Evolutionary conservation across 164 flowering plant species (phyloP).

Genomic region (Platanus orientalis): DNA sequence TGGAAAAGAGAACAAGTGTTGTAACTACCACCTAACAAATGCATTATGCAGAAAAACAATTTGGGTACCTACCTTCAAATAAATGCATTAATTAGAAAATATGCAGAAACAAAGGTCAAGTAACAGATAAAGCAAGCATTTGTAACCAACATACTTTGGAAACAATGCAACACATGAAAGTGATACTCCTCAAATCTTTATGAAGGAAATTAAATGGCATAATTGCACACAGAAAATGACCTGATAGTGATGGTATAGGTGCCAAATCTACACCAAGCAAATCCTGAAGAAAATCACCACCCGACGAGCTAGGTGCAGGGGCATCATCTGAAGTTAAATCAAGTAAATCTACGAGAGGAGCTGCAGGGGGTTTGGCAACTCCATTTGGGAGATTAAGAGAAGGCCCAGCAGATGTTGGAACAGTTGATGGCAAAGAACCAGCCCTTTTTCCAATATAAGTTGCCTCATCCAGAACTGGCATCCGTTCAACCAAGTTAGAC

Average conservation of each 20-base stretch:
- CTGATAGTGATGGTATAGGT: slow-evolving; percentile 49
- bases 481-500: slow-evolving; percentile 78
- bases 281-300: slow-evolving; percentile 83
- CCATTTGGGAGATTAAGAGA: slow-evolving; percentile 86
- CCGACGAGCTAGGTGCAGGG: slow-evolving; percentile 73
- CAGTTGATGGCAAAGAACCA: slow-evolving; percentile 58
- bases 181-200: too few species aligned
- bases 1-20: too few species aligned
- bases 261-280: slow-evolving; percentile 77
- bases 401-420: slow-evolving; percentile 47
- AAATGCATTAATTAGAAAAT: too few species aligned
- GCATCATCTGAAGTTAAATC: slow-evolving; percentile 84
- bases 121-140: too few species aligned
- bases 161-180: too few species aligned
- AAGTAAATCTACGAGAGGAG: slow-evolving; percentile 86
- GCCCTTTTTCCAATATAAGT: slow-evolving; percentile 70
- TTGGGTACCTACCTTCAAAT: too few species aligned
- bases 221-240: slow-evolving; percentile 36
- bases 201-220: neutral
- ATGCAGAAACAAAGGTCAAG: too few species aligned
- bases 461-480: slow-evolving; percentile 97
- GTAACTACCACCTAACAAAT: too few species aligned
- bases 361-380: slow-evolving; percentile 61
- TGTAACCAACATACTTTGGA: too few species aligned
- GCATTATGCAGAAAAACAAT: too few species aligned